phyloP scores from a whole-genome alignment of 176 grass and related monocot genomes.

The Oryza rufipogon region DNA sequence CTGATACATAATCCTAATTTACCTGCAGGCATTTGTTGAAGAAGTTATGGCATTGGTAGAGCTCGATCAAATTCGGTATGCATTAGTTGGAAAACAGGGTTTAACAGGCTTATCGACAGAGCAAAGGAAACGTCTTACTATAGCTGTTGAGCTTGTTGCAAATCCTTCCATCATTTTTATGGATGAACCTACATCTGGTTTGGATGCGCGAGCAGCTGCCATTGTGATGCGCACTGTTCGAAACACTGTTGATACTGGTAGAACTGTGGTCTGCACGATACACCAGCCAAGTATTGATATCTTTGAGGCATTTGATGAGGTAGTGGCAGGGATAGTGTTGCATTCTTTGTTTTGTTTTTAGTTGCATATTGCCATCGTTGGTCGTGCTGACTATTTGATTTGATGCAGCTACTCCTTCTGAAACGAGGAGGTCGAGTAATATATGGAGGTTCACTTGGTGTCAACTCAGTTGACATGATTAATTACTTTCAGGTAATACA shows the following conservation, averaged over 20 bases:
- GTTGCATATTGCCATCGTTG: not conserved
- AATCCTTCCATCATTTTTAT: conserved; percentile 89
- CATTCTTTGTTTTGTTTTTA: not conserved
- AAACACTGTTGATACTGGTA: conserved; percentile 78
- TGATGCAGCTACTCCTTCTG: conserved; percentile 63
- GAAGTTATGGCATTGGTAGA: conserved; percentile 79
- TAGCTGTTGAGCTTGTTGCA: conserved; percentile 83
- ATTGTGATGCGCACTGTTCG: conserved; percentile 84
- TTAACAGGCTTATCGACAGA: conserved; percentile 72
- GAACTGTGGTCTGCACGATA: conserved; percentile 81
- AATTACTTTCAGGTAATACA: conserved; percentile 66
- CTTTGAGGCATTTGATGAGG: conserved; percentile 95
- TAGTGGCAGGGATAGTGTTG: not conserved
- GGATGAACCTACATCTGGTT: conserved; percentile 79
- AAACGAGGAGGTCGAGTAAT: conserved; percentile 70
- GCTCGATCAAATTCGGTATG: conserved; percentile 63
- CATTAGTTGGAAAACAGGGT: conserved; percentile 71
- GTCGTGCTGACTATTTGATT: conserved; percentile 14
- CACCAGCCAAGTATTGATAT: conserved; percentile 84
- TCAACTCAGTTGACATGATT: conserved; percentile 71
- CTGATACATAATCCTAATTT: conserved; percentile 11
- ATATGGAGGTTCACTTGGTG: conserved; percentile 70
- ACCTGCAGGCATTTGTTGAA: conserved; percentile 69
- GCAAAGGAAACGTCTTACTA: conserved; percentile 83
- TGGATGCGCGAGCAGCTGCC: conserved; percentile 79